Base-by-base conservation (phyloP, 345 rosid species). In the Citrus sp. region DNA sequence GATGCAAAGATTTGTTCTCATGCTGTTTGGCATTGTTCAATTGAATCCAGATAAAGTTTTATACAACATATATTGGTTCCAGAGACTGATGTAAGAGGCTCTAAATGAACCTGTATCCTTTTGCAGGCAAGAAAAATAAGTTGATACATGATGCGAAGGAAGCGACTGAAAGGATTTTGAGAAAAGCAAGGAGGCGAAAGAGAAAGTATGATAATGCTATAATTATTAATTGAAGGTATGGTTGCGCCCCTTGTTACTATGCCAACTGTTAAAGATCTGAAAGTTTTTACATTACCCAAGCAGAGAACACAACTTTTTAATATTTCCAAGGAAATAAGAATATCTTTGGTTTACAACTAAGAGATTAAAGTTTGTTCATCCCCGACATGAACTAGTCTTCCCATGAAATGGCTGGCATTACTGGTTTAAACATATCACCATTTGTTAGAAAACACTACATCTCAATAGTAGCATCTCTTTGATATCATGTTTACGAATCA, bases 181-280 rank as follows among this genome's bases (percentile, higher is more conserved):
- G 80, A 81, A 87, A 76, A 77, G 98, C 98, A 71, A 90, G 98
- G 87, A 91, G 96, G 86, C 83, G 86, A 72, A 97, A 86, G 88
- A 84, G 98, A 81, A 92, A 88, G 82, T 75, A 79, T 58, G 78
- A 75, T 58, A 87, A 87, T 79, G 76, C 86, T 69, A 93, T 97
- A 70, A 85, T 94, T 80, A 94, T 97, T 72, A 85, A 89, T 81
- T 94, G 84, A 90, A 87, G 92, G 92, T 81, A 87, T 9, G 51
- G 51, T 64, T 22, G 7, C 19, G 54, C 49, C 73, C 19, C 4
- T 35, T 28, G 25, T 8, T 51, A 9, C 16, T 4, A 4, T 14
- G 16, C 24, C 18, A 46, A 18, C 27, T 21, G 19, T 46, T 24
- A 14, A 46, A 6, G 12, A 30, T 64, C n/a, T 42, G 4, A 69